phyloP scores from a whole-genome alignment of 371 early-diverging fungal genomes.

The Smittium culicis region DNA sequence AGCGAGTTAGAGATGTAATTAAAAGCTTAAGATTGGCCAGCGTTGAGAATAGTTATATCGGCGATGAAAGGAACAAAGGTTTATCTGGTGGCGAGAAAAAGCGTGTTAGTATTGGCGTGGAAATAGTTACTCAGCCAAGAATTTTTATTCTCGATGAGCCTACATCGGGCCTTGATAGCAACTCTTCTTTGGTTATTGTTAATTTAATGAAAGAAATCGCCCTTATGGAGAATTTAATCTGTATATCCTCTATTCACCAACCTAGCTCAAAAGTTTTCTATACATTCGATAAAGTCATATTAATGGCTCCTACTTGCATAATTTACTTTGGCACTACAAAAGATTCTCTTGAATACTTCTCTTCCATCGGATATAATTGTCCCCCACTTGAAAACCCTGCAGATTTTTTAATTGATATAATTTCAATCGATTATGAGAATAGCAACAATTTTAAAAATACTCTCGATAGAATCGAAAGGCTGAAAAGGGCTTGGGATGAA shows the following conservation, averaged over 20 bases:
- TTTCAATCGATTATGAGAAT: constrained; percentile 23
- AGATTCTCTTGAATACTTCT: constrained; percentile 37
- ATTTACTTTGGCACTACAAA: constrained; percentile 45
- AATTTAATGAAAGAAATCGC: constrained; percentile 41
- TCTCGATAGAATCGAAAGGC: constrained; percentile 18
- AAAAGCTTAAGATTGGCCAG: constrained; percentile 43
- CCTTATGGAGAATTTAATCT: constrained; percentile 40
- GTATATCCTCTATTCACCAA: constrained; percentile 59
- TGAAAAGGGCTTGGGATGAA: constrained; percentile 18
- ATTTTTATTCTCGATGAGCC: constrained; percentile 51
- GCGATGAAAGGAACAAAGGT: constrained; percentile 47
- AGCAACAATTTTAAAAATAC: constrained; percentile 15
- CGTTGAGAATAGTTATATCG: constrained; percentile 48
- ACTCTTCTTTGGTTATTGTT: constrained; percentile 51
- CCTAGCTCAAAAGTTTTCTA: constrained; percentile 49
- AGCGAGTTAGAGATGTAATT: constrained; percentile 38
- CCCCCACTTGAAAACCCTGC: constrained; percentile 38
- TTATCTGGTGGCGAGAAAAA: constrained; percentile 84
- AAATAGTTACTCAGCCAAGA: constrained; percentile 51
- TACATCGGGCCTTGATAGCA: constrained; percentile 64
- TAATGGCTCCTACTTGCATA: constrained; percentile 49
- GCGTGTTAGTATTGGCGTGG: constrained; percentile 70
- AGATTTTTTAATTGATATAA: constrained; percentile 43
- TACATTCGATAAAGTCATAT: constrained; percentile 50
- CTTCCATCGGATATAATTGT: constrained; percentile 38